phyloP scores from a whole-genome alignment of 805 yeast species.

The Lachancea sp. region DNA sequence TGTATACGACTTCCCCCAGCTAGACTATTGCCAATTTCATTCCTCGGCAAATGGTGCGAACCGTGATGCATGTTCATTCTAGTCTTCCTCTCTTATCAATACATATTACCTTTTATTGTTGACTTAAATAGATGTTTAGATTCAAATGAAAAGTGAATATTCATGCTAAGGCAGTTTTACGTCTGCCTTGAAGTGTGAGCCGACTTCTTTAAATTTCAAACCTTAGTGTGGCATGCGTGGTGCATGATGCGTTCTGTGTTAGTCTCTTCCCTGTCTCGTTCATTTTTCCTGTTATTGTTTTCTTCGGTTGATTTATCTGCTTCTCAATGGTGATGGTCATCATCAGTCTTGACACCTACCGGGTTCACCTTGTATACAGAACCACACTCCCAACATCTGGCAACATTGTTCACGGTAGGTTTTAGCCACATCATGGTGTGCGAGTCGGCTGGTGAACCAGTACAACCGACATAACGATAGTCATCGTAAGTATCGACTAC shows the following conservation, averaged over 20 bases:
- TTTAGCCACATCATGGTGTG: conserved; percentile 90
- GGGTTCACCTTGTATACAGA: conserved; percentile 84
- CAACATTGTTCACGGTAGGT: conserved; percentile 73
- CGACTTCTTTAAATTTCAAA: not conserved
- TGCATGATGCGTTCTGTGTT: conserved; percentile 1
- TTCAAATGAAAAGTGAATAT: conserved; percentile 8
- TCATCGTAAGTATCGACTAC: conserved; percentile 85
- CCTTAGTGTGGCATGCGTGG: conserved; percentile 4
- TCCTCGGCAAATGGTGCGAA: no score
- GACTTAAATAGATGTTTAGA: conserved; percentile 7
- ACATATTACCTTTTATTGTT: conserved; percentile 7
- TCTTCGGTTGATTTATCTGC: not conserved
- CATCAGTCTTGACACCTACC: conserved; percentile 72
- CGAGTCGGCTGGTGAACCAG: conserved; percentile 91
- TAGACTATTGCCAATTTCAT: no score
- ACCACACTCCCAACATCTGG: conserved; percentile 99
- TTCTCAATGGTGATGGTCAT: conserved; percentile 28
- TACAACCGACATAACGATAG: conserved; percentile 93
- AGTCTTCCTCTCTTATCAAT: no score
- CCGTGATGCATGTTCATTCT: no score
- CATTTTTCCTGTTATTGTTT: no score
- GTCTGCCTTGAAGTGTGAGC: not conserved
- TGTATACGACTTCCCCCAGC: no score
- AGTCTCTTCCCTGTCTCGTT: no score
- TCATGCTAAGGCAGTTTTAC: conserved; percentile 6